phyloP scores from a whole-genome alignment of 2,329 filamentous ascomycete genomes.

The Aspergillus hortae region DNA sequence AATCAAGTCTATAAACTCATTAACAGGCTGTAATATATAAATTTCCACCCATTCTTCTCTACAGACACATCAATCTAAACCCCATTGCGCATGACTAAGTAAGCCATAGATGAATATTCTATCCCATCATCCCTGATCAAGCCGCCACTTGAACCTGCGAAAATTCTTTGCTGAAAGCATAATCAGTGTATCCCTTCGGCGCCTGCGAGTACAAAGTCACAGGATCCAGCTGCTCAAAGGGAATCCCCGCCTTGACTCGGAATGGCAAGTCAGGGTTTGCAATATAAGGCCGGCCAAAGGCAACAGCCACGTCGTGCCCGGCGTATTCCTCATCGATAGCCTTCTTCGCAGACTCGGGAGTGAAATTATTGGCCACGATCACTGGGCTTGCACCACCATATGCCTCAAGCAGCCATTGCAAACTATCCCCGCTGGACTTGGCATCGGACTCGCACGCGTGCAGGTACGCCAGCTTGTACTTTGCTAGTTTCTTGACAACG shows the following conservation, averaged over 20 bases:
- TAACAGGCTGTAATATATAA: no score
- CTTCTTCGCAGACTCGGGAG: conserved; percentile 30
- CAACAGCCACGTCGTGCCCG: conserved; percentile 23
- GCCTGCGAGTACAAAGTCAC: conserved; percentile 16
- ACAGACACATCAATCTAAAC: no score
- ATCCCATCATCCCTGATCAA: no score
- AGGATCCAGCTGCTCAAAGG: conserved; percentile 15
- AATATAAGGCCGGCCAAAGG: conserved; percentile 32
- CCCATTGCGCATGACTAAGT: no score
- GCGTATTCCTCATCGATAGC: conserved; percentile 26
- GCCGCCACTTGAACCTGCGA: not conserved
- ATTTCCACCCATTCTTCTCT: no score
- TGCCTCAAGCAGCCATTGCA: conserved; percentile 41
- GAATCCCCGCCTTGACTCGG: conserved; percentile 15
- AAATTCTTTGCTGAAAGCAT: conserved; percentile 24
- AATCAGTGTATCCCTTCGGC: conserved; percentile 24
- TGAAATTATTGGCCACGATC: conserved; percentile 47
- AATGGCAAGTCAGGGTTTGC: conserved; percentile 24
- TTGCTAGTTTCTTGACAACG: conserved; percentile 48
- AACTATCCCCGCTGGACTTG: conserved; percentile 14
- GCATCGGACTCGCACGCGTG: conserved; percentile 45
- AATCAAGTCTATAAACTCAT: no score
- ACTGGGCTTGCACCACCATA: conserved; percentile 45
- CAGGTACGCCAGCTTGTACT: conserved; percentile 55
- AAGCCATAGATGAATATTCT: no score